phyloP scores from a whole-genome alignment of 257 asterid species.

The Nicotiana tabacum region DNA sequence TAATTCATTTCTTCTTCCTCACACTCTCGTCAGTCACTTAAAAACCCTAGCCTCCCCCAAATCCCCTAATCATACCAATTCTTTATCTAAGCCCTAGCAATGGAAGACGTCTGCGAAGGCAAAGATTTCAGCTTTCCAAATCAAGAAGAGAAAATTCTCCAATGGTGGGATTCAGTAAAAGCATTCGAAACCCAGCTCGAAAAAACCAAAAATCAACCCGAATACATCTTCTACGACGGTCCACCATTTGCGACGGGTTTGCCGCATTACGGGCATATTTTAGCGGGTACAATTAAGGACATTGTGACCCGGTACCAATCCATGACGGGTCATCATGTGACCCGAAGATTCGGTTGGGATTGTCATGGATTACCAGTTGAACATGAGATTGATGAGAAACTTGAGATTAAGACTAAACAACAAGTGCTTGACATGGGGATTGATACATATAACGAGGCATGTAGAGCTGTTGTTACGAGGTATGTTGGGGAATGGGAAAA shows the following conservation, averaged over 20 bases:
- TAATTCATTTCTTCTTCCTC: neutral
- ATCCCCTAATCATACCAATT: neutral
- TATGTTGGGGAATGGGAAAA: slow-evolving; percentile 93
- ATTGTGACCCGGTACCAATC: slow-evolving; percentile 91
- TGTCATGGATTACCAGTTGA: slow-evolving; percentile 98
- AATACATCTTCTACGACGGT: slow-evolving; percentile 89
- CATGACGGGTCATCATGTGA: slow-evolving; percentile 93
- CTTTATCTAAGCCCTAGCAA: slow-evolving; percentile 19
- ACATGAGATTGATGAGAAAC: slow-evolving; percentile 68
- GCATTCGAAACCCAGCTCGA: slow-evolving; percentile 86
- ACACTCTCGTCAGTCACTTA: neutral
- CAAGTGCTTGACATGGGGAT: slow-evolving; percentile 86
- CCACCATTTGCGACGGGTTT: slow-evolving; percentile 99
- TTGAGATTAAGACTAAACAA: slow-evolving; percentile 60
- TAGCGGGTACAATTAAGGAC: slow-evolving; percentile 94
- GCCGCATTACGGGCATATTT: slow-evolving; percentile 93
- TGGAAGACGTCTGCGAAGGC: slow-evolving; percentile 95
- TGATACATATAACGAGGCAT: slow-evolving; percentile 74
- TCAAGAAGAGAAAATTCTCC: slow-evolving; percentile 64
- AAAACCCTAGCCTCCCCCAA: slow-evolving; percentile 32
- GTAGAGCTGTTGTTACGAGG: slow-evolving; percentile 83
- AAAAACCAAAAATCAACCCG: slow-evolving; percentile 60
- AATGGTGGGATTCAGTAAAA: slow-evolving; percentile 60
- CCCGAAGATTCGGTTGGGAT: slow-evolving; percentile 96
- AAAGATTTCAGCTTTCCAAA: slow-evolving; percentile 82